A percentile compares a stretch with the other conserved stretches of the same genome.
These are phyloP conservation scores for Beauveria sp. DNA, from an alignment of 2,329 filamentous ascomycete genomes.

Conservation along the genomic window DNA sequence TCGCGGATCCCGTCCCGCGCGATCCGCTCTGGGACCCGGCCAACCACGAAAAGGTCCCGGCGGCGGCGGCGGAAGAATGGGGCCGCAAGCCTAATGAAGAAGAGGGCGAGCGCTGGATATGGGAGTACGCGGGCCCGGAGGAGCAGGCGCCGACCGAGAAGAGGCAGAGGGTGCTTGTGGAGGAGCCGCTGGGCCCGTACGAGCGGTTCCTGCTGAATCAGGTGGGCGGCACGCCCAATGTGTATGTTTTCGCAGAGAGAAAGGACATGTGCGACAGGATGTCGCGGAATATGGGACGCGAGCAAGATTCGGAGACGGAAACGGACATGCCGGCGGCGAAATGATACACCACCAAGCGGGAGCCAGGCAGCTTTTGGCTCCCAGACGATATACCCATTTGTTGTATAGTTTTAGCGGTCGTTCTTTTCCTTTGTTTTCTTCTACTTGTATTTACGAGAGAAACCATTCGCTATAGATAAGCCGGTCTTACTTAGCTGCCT, in stretches of 20 bases:
- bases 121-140: constrained; percentile 43
- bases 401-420: too few species aligned
- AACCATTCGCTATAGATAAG: too few species aligned
- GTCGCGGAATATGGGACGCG: neutral
- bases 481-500: too few species aligned
- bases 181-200: constrained; percentile 47
- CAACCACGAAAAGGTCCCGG: constrained; percentile 15
- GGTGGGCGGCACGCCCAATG: constrained; percentile 35
- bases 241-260: constrained; percentile 33
- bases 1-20: constrained; percentile 27
- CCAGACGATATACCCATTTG: too few species aligned
- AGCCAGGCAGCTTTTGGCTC: neutral
- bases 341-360: neutral
- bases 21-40: constrained; percentile 26
- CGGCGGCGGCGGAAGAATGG: neutral
- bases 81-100: constrained; percentile 17
- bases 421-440: too few species aligned
- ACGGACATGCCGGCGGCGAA: neutral
- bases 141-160: constrained; percentile 32
- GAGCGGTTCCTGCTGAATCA: constrained; percentile 41
- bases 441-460: too few species aligned
- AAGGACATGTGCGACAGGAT: too few species aligned
- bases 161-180: constrained; percentile 36
- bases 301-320: neutral
- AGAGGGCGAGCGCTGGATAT: constrained; percentile 39